Evolutionary conservation across 352 stramenopile genomes (phyloP).

Genomic region (Globisporangium splendens): DNA sequence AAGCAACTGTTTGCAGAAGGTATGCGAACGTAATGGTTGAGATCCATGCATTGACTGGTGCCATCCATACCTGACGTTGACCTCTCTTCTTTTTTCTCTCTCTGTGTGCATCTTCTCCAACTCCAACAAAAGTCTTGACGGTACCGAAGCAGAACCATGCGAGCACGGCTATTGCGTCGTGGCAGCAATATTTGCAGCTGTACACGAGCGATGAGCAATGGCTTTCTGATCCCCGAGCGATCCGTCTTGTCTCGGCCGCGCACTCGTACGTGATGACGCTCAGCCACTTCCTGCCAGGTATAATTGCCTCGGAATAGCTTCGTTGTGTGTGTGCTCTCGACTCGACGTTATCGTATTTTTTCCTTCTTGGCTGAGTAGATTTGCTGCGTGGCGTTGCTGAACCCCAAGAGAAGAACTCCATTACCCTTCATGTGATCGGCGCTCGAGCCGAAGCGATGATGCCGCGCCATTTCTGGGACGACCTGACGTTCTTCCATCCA

Average conservation of each 20-base stretch:
- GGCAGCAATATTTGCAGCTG: slow-evolving; percentile 42
- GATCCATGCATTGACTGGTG: no score
- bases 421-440: slow-evolving; percentile 55
- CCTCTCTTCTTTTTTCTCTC: no score
- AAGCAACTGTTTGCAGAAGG: slow-evolving; percentile 43
- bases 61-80: no score
- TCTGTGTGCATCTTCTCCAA: no score
- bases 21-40: background rate
- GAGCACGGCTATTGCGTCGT: slow-evolving; percentile 18
- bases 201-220: slow-evolving; percentile 30
- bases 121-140: background rate
- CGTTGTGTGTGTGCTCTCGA: no score
- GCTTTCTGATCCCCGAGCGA: slow-evolving; percentile 25
- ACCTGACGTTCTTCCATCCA: slow-evolving; percentile 42
- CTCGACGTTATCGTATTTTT: background rate
- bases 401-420: background rate
- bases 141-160: background rate
- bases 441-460: slow-evolving; percentile 73
- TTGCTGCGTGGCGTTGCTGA: background rate
- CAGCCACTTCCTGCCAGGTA: slow-evolving; percentile 34
- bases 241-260: slow-evolving; percentile 57
- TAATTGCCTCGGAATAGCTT: background rate
- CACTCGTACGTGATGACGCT: slow-evolving; percentile 76
- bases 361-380: background rate
- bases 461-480: slow-evolving; percentile 66